These are phyloP conservation scores for Zygnema cylindricum DNA, from an alignment of 139 green algal genomes.

Conservation along the genomic window DNA sequence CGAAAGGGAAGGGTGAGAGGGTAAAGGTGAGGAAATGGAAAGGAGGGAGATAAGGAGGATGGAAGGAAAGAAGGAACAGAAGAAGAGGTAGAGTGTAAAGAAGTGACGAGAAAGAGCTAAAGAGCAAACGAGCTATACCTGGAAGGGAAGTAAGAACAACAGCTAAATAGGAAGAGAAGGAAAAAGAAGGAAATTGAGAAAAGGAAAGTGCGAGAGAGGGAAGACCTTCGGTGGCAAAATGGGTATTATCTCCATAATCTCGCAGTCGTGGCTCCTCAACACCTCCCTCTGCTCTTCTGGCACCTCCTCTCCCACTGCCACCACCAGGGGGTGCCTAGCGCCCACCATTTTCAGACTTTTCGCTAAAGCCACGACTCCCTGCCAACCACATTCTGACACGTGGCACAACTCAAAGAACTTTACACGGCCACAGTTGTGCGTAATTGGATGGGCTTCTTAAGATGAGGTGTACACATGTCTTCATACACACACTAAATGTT, in stretches of 20 bases:
- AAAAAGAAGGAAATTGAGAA: neutral
- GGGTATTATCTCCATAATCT: slow-evolving; percentile 10
- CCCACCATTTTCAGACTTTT: slow-evolving; percentile 36
- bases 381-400: no score
- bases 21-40: neutral
- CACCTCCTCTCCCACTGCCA: slow-evolving; percentile 31
- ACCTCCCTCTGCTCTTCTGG: slow-evolving; percentile 25
- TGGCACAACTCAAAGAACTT: no score
- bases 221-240: slow-evolving; percentile 36
- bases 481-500: no score
- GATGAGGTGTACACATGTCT: no score
- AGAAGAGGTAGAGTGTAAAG: neutral
- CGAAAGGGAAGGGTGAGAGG: neutral
- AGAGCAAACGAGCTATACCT: neutral
- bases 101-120: neutral
- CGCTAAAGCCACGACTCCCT: slow-evolving; percentile 43
- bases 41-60: neutral
- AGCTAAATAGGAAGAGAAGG: neutral
- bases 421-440: no score
- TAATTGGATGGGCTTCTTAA: no score
- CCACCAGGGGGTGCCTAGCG: slow-evolving; percentile 8
- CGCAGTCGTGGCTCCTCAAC: slow-evolving; percentile 36
- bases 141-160: neutral
- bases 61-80: neutral
- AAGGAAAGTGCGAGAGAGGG: neutral